These are phyloP conservation scores for Aureobasidium pullulans DNA, from an alignment of 2,329 filamentous ascomycete species.

Conservation along the genomic window DNA sequence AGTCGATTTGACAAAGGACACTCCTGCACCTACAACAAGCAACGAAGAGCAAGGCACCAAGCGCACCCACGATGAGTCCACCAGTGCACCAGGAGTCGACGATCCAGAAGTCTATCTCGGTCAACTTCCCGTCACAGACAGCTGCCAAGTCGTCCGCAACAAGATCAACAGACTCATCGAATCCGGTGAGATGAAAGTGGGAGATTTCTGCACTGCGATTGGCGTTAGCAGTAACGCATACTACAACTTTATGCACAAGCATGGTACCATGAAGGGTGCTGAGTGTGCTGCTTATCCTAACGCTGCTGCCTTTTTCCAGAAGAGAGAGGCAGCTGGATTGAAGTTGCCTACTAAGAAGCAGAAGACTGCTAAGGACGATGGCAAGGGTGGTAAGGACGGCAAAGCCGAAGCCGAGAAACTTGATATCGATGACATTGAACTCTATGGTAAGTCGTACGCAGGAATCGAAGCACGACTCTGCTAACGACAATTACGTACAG, in stretches of 20 bases:
- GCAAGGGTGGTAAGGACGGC: constrained; percentile 14
- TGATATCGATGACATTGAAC: constrained; percentile 14
- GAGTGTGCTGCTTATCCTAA: constrained; percentile 22
- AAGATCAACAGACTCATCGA: constrained; percentile 39
- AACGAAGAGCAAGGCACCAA: not conserved
- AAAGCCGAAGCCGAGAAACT: not conserved
- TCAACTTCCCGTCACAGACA: not conserved
- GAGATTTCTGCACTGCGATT: constrained; percentile 35
- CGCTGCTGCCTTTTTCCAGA: constrained; percentile 40
- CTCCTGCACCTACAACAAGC: not conserved
- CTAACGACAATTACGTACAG: constrained; percentile 14
- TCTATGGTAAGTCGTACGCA: constrained; percentile 14
- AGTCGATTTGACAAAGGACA: not conserved
- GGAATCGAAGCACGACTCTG: not conserved
- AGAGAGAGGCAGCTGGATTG: constrained; percentile 42
- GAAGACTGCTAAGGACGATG: constrained; percentile 25
- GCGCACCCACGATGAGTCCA: not conserved
- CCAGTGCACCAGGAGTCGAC: not conserved
- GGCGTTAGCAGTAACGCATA: constrained; percentile 30
- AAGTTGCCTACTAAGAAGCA: constrained; percentile 27
- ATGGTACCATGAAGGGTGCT: constrained; percentile 30
- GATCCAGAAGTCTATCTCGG: not conserved
- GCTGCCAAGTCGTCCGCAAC: constrained; percentile 6
- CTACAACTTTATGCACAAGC: constrained; percentile 41
- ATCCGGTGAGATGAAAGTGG: constrained; percentile 37